phyloP scores from a whole-genome alignment of 345 rosid genomes.

The Eucalyptus albens region DNA sequence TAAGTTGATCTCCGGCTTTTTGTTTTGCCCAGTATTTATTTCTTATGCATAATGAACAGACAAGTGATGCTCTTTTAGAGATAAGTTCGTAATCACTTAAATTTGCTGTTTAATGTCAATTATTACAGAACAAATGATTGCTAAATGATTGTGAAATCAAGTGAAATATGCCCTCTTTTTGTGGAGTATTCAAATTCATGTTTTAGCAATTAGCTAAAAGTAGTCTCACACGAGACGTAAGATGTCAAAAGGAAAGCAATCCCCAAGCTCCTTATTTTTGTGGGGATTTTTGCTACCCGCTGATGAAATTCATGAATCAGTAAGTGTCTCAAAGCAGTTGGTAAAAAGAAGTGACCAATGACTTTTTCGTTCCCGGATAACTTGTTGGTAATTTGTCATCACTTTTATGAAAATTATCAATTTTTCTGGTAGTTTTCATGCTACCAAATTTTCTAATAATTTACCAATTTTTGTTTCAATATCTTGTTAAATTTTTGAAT shows the following conservation, averaged over 20 bases:
- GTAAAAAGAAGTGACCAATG: not conserved
- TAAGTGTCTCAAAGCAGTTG: not conserved
- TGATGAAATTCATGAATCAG: not conserved
- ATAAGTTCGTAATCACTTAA: not conserved
- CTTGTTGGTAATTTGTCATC: not conserved
- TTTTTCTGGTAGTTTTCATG: not conserved
- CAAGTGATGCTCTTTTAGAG: not conserved
- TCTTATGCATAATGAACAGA: not conserved
- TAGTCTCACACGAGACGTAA: not conserved
- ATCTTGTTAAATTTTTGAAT: not conserved
- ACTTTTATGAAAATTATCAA: not conserved
- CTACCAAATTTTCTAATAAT: not conserved
- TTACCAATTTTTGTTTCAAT: not conserved
- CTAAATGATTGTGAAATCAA: not conserved
- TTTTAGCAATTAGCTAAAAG: not conserved
- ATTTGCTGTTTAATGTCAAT: not conserved
- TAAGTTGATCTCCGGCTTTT: not conserved
- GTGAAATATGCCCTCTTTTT: not conserved
- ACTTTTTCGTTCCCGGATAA: not conserved
- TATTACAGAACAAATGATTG: not conserved
- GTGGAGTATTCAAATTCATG: not conserved
- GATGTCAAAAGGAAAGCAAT: not conserved
- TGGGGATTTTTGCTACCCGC: not conserved
- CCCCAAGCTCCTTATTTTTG: not conserved
- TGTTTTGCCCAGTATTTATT: not conserved